These are phyloP conservation scores for Phytophthora fragariaefolia DNA, from an alignment of 352 stramenopile species.

Conservation along the genomic window DNA sequence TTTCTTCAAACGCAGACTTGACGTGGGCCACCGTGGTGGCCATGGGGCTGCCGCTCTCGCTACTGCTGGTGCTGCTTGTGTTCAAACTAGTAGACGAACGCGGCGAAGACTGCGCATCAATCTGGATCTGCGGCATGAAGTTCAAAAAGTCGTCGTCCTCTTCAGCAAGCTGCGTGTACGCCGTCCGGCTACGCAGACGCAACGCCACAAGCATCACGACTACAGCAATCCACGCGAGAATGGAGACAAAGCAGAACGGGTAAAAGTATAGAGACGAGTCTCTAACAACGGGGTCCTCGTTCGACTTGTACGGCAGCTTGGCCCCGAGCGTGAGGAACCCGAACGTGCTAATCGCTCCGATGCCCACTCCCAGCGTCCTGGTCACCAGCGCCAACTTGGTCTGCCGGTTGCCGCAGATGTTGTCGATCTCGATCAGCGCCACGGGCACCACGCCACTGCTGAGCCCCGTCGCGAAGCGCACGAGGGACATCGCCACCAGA, in stretches of 20 bases:
- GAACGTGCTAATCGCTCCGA: conserved; percentile 62
- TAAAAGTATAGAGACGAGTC: conserved; percentile 79
- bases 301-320: conserved; percentile 47
- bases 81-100: conserved; percentile 39
- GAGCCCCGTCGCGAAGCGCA: conserved; percentile 78
- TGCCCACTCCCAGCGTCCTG: conserved; percentile 70
- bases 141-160: conserved; percentile 58
- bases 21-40: conserved; percentile 57
- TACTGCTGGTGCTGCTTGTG: conserved; percentile 46
- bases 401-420: conserved; percentile 82
- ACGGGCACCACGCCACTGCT: conserved; percentile 79
- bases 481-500: conserved; percentile 75
- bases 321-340: conserved; percentile 53
- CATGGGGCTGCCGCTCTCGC: conserved; percentile 33
- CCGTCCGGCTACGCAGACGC: conserved; percentile 61
- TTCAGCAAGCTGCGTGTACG: conserved; percentile 75
- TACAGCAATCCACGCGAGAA: conserved; percentile 71
- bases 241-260: conserved; percentile 76
- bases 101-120: conserved; percentile 31
- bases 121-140: conserved; percentile 51
- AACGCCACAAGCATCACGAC: conserved; percentile 74
- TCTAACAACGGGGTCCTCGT: conserved; percentile 39
- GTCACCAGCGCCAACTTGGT: conserved; percentile 64
- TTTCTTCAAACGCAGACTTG: conserved; percentile 76
- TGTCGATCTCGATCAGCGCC: conserved; percentile 83